phyloP scores from a whole-genome alignment of 2,329 filamentous ascomycete genomes.

The Exophiala alcalophila region DNA sequence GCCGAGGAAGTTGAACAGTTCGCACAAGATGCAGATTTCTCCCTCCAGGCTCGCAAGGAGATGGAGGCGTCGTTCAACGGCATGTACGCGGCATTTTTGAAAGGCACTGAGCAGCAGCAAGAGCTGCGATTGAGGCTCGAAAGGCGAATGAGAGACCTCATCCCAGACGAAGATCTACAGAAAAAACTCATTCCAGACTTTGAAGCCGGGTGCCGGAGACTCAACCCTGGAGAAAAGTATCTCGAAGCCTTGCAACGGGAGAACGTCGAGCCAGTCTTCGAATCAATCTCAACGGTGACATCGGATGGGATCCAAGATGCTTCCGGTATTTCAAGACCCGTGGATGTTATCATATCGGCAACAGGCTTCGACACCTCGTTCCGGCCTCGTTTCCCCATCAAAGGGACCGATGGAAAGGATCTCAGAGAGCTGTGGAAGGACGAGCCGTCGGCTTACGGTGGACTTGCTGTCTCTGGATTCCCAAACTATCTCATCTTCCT shows the following conservation, averaged over 20 bases:
- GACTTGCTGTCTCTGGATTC: slow-evolving; percentile 26
- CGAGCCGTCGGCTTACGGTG: slow-evolving; percentile 31
- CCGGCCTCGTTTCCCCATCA: slow-evolving; percentile 35
- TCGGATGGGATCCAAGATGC: background rate
- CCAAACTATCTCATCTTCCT: slow-evolving; percentile 36
- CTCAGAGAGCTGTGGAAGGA: slow-evolving; percentile 32
- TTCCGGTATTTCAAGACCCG: slow-evolving; percentile 14
- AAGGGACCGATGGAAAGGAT: slow-evolving; percentile 32
- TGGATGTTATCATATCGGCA: slow-evolving; percentile 38
- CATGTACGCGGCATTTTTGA: slow-evolving; percentile 3
- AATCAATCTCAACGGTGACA: slow-evolving; percentile 20
- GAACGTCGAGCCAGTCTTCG: slow-evolving; percentile 28
- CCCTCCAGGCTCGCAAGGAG: slow-evolving; percentile 2
- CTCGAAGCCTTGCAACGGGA: slow-evolving; percentile 30
- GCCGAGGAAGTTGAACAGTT: too few relatives aligned
- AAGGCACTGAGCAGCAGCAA: slow-evolving; percentile 6
- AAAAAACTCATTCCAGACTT: too few relatives aligned
- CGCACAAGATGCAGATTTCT: background rate
- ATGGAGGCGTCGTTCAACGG: slow-evolving; percentile 7
- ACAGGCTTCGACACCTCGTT: slow-evolving; percentile 42
- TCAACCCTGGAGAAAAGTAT: slow-evolving; percentile 21
- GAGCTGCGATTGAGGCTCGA: slow-evolving; percentile 1
- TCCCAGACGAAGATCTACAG: too few relatives aligned
- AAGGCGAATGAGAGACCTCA: background rate
- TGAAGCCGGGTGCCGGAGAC: slow-evolving; percentile 27